Evolutionary conservation across 208 protist species (phyloP), one percentile per base, ranked within the genome.

Genomic region (Trichomonas tenax): DNA sequence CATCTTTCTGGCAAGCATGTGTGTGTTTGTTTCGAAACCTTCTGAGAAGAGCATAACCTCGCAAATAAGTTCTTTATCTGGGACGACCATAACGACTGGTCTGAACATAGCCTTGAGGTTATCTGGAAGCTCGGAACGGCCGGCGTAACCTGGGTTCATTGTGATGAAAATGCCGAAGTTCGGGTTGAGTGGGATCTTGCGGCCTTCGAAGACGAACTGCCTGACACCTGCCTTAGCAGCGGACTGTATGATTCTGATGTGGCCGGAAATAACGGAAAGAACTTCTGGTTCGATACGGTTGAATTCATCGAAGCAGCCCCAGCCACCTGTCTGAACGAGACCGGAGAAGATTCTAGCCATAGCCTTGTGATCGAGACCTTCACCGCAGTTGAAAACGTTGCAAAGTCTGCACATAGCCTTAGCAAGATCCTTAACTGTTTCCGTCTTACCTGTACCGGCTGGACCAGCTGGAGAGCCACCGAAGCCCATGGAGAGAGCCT

Each of bases 141-240:
- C 99, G n/a, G 99, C 99, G 97, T 99, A 99, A 96, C 99, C 99
- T 4, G 99, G 99, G 97, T 99, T 99, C 99, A 99, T 99, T 40
- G 99, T 99, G 97, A 99, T 99, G 97, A 99, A 99, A 51, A 99
- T 98, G 97, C 99, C 99, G 48, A 99, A 98, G 2, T 98, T 99
- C 31, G 97, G 97, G 63, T 99, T 98, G 21, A 99, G 97, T 14
- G 63, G 49, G 51, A 98, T 98, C 45, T 98, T 97, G 38, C 96
- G 38, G 9, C 97, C 97, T 84, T 97, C 82, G 97, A 99, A 99
- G 82, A 98, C 97, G 96, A 99, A 99, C 96, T 98, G 97, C 95
- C 98, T 97, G n/a, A 98, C 97, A 9, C 97, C 97, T 81, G 97
- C 97, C 41, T 98, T 98, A 51, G 99, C 97, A 9, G 98, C 99